Conservation (phyloP, 1,284 basidiomycete species). For the Ceratobasidium sp. region DNA sequence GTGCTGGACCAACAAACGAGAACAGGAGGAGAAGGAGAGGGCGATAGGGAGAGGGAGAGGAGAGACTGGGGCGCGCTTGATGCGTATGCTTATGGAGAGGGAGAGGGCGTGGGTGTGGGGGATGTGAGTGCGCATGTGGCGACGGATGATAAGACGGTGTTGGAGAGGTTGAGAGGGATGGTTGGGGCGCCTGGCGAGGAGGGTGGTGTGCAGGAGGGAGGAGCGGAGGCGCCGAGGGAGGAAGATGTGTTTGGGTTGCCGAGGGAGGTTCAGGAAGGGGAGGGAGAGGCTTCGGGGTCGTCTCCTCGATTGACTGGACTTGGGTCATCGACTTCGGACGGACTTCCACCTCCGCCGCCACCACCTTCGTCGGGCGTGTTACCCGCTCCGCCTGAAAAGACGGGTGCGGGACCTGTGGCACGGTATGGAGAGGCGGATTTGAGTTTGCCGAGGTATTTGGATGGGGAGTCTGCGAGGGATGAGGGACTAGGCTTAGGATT, state of each 20-base stretch:
- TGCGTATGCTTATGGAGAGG: constrained; percentile 11
- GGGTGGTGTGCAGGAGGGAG: not conserved
- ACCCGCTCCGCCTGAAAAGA: constrained; percentile 15
- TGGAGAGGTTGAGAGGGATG: constrained; percentile 30
- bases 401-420: constrained; percentile 35
- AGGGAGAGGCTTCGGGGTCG: not conserved
- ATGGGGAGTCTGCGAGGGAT: not conserved
- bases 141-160: constrained; percentile 35
- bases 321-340: too few species aligned
- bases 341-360: not conserved
- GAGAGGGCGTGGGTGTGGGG: not conserved
- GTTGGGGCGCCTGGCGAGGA: constrained; percentile 8
- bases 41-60: not conserved
- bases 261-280: not conserved
- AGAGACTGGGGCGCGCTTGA: constrained; percentile 11
- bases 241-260: constrained; percentile 28
- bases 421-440: constrained; percentile 36
- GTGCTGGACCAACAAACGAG: not conserved
- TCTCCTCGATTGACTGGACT: not conserved
- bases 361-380: not conserved
- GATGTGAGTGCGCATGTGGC: constrained; percentile 30
- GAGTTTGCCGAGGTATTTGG: constrained; percentile 39
- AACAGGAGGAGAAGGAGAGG: not conserved
- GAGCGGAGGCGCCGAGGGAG: constrained; percentile 20
- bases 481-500: not conserved